Conservation (phyloP, 768 basidiomycete species). For the Steccherinum ochraceum region DNA sequence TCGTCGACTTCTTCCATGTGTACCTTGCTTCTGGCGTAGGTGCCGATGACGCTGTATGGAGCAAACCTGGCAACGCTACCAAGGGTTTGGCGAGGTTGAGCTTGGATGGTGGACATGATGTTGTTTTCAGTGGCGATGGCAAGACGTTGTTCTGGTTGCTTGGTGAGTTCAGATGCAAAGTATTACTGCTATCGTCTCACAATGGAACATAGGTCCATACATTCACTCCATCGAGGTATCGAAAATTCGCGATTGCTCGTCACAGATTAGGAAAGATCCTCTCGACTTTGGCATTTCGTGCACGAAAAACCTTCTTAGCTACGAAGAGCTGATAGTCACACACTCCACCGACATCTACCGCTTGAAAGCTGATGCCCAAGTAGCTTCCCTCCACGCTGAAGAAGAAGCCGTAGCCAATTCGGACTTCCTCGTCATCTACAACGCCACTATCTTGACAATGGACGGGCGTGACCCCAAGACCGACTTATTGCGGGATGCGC, state of each 20-base stretch:
- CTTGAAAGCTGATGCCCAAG: constrained; percentile 45
- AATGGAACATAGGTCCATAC: constrained; percentile 43
- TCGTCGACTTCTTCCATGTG: constrained; percentile 66
- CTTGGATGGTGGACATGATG: constrained; percentile 68
- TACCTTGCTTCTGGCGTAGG: constrained; percentile 44
- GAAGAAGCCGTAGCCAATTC: constrained; percentile 20
- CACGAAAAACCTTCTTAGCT: constrained; percentile 47
- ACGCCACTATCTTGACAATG: constrained; percentile 71
- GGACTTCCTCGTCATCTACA: constrained; percentile 52
- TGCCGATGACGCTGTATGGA: constrained; percentile 49
- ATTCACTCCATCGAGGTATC: constrained; percentile 57
- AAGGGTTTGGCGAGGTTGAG: constrained; percentile 55
- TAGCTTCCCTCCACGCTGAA: constrained; percentile 4
- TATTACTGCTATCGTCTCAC: background rate
- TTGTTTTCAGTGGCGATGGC: constrained; percentile 60
- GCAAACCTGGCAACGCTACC: constrained; percentile 63
- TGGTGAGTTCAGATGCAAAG: constrained; percentile 43
- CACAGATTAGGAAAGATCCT: constrained; percentile 41
- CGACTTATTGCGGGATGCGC: constrained; percentile 49
- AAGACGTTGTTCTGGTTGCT: constrained; percentile 68
- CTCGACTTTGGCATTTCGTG: constrained; percentile 59
- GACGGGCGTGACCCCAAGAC: constrained; percentile 38
- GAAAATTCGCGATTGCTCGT: constrained; percentile 41
- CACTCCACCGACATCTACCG: constrained; percentile 58
- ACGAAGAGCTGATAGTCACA: constrained; percentile 51